These are phyloP conservation scores for Pseudoturritis turrita DNA, from an alignment of 345 rosid species.

Conservation along the genomic window DNA sequence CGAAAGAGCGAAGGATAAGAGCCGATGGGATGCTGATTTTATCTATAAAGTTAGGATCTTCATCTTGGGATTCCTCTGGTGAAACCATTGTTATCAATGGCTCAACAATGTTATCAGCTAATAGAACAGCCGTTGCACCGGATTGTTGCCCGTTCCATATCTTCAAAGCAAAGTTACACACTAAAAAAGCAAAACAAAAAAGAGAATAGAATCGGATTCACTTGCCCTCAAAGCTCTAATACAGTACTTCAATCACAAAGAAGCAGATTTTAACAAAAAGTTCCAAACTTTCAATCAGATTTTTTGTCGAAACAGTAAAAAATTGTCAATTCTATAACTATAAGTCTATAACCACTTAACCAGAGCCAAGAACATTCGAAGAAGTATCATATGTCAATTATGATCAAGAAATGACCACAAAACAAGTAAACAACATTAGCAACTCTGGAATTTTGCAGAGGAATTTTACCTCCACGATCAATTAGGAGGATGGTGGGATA, in stretches of 20 bases:
- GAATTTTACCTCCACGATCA: slow-evolving; percentile 90
- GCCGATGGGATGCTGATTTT: slow-evolving; percentile 82
- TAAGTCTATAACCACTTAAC: no score
- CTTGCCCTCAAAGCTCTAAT: neutral
- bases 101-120: slow-evolving; percentile 65
- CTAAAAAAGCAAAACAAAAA: slow-evolving; percentile 38
- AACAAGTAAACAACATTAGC: neutral
- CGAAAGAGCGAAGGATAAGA: slow-evolving; percentile 56
- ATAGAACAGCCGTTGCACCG: slow-evolving; percentile 77
- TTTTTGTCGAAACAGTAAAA: neutral
- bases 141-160: slow-evolving; percentile 80
- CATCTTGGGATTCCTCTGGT: slow-evolving; percentile 42
- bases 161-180: slow-evolving; percentile 69
- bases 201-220: neutral
- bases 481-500: slow-evolving; percentile 67
- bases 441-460: neutral
- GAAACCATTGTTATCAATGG: slow-evolving; percentile 83
- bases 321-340: neutral
- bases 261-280: neutral
- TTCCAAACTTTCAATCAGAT: neutral
- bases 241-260: neutral
- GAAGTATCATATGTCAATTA: neutral
- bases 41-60: slow-evolving; percentile 44
- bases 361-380: neutral
- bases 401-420: neutral